These are phyloP conservation scores for Ophioceras dolichostomum DNA, from an alignment of 2,329 filamentous ascomycete genomes.

Conservation along the genomic window DNA sequence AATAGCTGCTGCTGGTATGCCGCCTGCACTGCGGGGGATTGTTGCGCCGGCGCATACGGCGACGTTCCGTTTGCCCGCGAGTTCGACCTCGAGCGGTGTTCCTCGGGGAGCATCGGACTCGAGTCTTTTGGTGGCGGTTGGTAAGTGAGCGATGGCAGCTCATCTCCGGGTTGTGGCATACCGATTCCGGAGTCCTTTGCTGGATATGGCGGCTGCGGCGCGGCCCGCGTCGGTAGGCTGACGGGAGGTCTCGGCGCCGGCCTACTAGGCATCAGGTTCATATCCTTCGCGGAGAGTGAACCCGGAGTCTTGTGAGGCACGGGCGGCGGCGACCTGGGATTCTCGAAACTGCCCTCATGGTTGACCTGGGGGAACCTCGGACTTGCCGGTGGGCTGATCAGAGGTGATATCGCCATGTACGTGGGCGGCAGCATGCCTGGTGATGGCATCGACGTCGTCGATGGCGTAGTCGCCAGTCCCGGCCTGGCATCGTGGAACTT, in stretches of 20 bases:
- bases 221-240: conserved; percentile 42
- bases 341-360: conserved; percentile 91
- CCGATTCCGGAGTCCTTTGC: conserved; percentile 53
- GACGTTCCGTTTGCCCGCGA: conserved; percentile 46
- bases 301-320: conserved; percentile 50
- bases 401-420: conserved; percentile 45
- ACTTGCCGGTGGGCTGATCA: conserved; percentile 70
- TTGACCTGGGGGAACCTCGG: conserved; percentile 77
- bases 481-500: conserved; percentile 86
- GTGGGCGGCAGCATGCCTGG: conserved; percentile 41
- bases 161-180: conserved; percentile 47
- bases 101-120: conserved; percentile 50
- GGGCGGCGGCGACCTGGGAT: conserved; percentile 84
- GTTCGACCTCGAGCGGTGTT: conserved; percentile 57
- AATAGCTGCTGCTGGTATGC: conserved; percentile 50
- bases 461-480: conserved; percentile 26
- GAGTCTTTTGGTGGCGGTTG: conserved; percentile 35
- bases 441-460: conserved; percentile 30
- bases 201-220: conserved; percentile 42
- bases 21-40: conserved; percentile 22
- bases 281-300: conserved; percentile 35
- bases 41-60: conserved; percentile 34
- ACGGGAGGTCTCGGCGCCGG: conserved; percentile 81
- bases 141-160: conserved; percentile 26
- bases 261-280: conserved; percentile 63